Percentiles rank a stretch among this genome's conserved stretches.
Conservation (phyloP, 2,329 filamentous ascomycete genomes). For the Ceratocystis albifundus region DNA sequence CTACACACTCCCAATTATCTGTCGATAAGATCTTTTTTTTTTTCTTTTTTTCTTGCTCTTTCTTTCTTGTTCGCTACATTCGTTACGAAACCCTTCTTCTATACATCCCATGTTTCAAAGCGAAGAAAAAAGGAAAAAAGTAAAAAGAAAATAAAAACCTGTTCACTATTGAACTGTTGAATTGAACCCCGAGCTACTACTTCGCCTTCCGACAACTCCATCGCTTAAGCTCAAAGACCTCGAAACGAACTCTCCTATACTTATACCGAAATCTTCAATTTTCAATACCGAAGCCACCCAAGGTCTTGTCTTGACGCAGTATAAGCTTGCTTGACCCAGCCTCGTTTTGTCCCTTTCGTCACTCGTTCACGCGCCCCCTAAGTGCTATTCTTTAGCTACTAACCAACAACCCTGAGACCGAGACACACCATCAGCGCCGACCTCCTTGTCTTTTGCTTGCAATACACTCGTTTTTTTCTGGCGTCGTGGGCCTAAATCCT, state of each 20-base stretch:
- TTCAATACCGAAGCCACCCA: not conserved
- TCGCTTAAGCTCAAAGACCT: not conserved
- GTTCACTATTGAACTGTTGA: not conserved
- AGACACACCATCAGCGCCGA: not conserved
- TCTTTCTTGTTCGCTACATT: not conserved
- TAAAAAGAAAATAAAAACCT: not conserved
- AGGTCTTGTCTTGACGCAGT: not conserved
- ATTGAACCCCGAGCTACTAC: not conserved
- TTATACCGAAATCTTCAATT: not conserved
- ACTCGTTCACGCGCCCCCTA: not conserved
- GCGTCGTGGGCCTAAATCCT: not conserved
- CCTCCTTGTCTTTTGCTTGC: not conserved
- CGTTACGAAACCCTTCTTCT: not conserved
- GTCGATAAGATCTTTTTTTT: too few species aligned
- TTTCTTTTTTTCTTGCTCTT: not conserved
- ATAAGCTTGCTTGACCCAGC: not conserved
- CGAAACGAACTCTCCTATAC: not conserved
- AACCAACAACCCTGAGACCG: not conserved
- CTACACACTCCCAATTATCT: too few species aligned
- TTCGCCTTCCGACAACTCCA: not conserved
- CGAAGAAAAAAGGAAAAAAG: not conserved
- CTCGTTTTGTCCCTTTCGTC: not conserved
- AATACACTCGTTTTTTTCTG: not conserved
- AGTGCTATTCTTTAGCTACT: not conserved
- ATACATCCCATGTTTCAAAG: not conserved